A percentile compares a stretch with the other conserved stretches of the same genome.
Evolutionary conservation across 2,329 filamentous ascomycete genomes (phyloP).

Genomic region (Cyphellophora europaea): DNA sequence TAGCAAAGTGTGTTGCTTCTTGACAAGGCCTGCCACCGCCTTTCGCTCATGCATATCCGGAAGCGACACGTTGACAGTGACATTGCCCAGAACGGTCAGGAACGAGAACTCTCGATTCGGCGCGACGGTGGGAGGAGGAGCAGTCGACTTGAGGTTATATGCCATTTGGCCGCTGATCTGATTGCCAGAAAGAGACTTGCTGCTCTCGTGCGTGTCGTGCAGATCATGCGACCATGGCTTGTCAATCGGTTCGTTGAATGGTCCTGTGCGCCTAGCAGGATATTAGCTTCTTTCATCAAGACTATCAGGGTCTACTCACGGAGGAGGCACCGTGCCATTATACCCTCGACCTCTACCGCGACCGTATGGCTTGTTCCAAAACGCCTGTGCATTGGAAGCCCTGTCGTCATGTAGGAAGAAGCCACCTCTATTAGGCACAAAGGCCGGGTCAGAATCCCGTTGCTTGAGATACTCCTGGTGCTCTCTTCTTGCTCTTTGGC

Average conservation of each 20-base stretch:
- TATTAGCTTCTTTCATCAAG: too few species aligned
- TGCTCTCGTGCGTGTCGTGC: conserved; percentile 52
- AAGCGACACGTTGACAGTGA: conserved; percentile 72
- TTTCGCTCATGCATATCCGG: conserved; percentile 65
- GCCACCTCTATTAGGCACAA: conserved; percentile 85
- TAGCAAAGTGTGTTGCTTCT: conserved; percentile 86
- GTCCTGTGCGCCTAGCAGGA: background rate
- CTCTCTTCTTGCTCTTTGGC: conserved; percentile 68
- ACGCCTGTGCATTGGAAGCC: conserved; percentile 29
- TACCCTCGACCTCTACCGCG: conserved; percentile 55
- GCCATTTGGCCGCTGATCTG: conserved; percentile 10
- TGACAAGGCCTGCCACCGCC: conserved; percentile 63
- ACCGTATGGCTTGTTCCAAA: conserved; percentile 62
- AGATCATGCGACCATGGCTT: conserved; percentile 80
- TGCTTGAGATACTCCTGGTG: conserved; percentile 86
- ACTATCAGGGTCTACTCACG: background rate
- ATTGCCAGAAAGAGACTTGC: too few species aligned
- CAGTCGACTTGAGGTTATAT: too few species aligned
- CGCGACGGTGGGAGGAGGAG: too few species aligned
- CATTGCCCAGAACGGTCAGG: conserved; percentile 73
- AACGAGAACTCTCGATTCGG: conserved; percentile 74
- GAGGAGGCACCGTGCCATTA: conserved; percentile 2
- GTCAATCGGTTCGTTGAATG: conserved; percentile 11
- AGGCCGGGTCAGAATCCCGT: conserved; percentile 79
- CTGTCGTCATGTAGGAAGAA: conserved; percentile 98